These are phyloP conservation scores for Diaporthe sp. DNA, from an alignment of 2,329 filamentous ascomycete species.

Conservation along the genomic window DNA sequence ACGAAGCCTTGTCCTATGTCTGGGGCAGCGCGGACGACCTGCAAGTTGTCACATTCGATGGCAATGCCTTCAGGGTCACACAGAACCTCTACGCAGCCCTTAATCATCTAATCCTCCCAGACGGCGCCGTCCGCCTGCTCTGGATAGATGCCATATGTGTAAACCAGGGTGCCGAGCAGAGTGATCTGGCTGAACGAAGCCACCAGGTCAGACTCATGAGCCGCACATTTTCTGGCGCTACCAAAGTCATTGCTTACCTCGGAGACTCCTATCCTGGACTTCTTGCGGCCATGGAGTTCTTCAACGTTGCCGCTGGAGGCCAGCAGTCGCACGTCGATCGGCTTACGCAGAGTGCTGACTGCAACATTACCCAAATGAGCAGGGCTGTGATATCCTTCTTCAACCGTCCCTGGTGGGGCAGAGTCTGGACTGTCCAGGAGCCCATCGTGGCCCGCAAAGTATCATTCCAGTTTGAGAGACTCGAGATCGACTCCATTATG, in stretches of 20 bases:
- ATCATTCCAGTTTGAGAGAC: neutral
- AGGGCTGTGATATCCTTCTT: neutral
- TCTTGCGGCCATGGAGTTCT: neutral
- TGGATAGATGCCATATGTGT: neutral
- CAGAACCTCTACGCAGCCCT: neutral
- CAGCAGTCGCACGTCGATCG: neutral
- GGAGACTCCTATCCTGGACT: neutral
- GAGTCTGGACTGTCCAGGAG: neutral
- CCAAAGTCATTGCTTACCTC: neutral
- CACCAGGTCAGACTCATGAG: neutral
- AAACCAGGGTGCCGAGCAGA: neutral
- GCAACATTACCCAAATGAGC: neutral
- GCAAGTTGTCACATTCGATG: neutral
- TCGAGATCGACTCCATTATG: neutral
- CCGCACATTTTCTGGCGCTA: neutral
- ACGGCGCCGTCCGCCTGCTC: neutral
- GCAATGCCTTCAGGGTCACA: neutral
- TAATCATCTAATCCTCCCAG: neutral
- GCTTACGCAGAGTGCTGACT: neutral
- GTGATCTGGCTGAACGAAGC: neutral
- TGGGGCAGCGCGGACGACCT: neutral
- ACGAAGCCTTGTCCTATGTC: slow-evolving; percentile 7
- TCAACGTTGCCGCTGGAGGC: neutral
- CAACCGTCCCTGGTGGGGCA: neutral
- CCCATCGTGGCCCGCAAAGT: neutral